Conservation (phyloP, 2,329 filamentous ascomycete species). For the Pseudocercospora fijiensis region DNA sequence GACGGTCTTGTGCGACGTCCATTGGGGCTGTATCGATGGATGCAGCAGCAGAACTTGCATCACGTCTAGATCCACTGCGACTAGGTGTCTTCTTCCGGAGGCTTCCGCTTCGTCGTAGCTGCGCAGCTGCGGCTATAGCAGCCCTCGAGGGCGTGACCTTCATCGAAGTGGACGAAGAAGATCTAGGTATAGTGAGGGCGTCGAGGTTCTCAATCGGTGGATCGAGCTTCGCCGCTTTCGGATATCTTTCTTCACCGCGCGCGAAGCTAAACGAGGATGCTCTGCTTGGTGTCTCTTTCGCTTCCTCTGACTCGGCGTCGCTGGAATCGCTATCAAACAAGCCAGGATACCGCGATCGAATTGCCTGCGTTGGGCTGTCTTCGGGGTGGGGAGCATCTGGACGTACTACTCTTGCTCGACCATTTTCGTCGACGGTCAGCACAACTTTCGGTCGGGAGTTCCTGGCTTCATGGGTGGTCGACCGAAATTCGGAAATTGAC, state of each 20-base stretch:
- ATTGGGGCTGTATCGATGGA: conserved; percentile 36
- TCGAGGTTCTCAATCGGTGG: conserved; percentile 39
- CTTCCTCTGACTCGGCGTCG: conserved; percentile 31
- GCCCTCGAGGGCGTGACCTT: conserved; percentile 39
- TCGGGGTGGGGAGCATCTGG: conserved; percentile 26
- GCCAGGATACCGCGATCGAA: conserved; percentile 46
- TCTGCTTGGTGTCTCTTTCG: conserved; percentile 32
- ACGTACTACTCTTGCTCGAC: conserved; percentile 45
- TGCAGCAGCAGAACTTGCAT: conserved; percentile 17
- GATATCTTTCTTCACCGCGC: conserved; percentile 31
- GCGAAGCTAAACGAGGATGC: conserved; percentile 36
- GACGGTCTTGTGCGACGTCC: conserved; percentile 26
- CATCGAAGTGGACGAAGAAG: conserved; percentile 35
- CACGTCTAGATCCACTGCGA: conserved; percentile 23
- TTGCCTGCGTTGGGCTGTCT: conserved; percentile 39
- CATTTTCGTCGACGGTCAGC: conserved; percentile 48
- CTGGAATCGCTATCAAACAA: conserved; percentile 45
- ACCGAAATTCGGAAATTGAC: conserved; percentile 42
- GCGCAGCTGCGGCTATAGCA: conserved; percentile 37
- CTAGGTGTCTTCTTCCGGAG: conserved; percentile 28
- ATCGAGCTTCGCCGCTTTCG: conserved; percentile 38
- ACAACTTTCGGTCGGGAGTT: conserved; percentile 43
- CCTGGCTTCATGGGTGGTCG: conserved; percentile 37
- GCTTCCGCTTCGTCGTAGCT: conserved; percentile 38
- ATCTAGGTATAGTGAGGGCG: conserved; percentile 36